Base-by-base conservation (phyloP, 1,284 basidiomycete species). In the Leccinum subfulvum region DNA sequence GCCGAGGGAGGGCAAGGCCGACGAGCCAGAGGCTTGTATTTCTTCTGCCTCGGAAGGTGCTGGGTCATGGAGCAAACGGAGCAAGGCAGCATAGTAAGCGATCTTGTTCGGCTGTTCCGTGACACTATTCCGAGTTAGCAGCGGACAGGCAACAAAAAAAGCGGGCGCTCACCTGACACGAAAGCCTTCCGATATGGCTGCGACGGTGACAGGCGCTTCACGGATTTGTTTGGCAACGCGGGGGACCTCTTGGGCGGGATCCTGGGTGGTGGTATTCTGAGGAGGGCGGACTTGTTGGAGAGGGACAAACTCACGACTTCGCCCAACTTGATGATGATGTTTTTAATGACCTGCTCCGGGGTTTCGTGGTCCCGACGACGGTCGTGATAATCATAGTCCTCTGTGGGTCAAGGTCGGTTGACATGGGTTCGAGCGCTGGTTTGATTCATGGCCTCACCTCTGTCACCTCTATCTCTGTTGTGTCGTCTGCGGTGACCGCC, bases 41-140 rank as follows among this genome's bases (percentile, higher is more conserved):
- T 59, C 52, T 21, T 77, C 77, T 41, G 74, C 70, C 35, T 80
- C 79, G 23, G 79, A 78, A 3, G 79, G 74, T 26, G 71, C 65
- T 35, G 73, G 75, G 66, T 86, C 85, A 71, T 85, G 85, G 58
- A 97, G 80, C 49, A 87, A 78, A 37, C 88, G 82, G 39, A 97
- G 82, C n/a, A 97, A 77, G 10, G 91, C 85, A 11, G 91, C 92
- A 76, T 94, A 95, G 73, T 89, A 91, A 0, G 92, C 90, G 56
- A 92, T 90, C 80, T 98, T 98, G 80, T 87, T 95, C 0, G 95
- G 95, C 69, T 96, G 88, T 76, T 97, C 93, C 0, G 90, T 93
- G 56, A 96, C 84, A 30, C 88, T 88, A 71, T 57, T 52, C 14
- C 14, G 13, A 26, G 59, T 69, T 33, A 67, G 54, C 62, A 61